Percentiles rank a stretch among this genome's conserved stretches.
Evolutionary conservation across 768 basidiomycete genomes (phyloP).

Genomic region (Aureoboletus auriporus): DNA sequence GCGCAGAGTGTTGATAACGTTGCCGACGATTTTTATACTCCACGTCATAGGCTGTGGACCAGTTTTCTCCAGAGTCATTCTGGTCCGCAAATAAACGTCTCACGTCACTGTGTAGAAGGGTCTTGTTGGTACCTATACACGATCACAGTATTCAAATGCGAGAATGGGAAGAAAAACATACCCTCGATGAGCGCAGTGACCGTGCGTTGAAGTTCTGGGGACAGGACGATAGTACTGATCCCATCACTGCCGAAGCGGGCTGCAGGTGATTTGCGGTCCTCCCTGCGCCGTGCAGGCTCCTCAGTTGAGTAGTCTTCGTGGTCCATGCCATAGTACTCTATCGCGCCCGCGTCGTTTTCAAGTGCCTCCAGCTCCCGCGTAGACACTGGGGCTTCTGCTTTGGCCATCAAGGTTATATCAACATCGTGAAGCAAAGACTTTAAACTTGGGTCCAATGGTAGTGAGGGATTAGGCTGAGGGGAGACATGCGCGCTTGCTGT

Average conservation of each 20-base stretch:
- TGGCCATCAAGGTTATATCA: conserved; percentile 54
- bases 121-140: conserved; percentile 57
- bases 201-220: conserved; percentile 63
- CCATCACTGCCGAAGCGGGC: conserved; percentile 74
- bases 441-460: conserved; percentile 65
- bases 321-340: conserved; percentile 29
- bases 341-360: conserved; percentile 33
- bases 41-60: conserved; percentile 54
- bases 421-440: conserved; percentile 60
- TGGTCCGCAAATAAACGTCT: conserved; percentile 59
- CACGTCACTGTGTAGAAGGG: conserved; percentile 62
- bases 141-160: conserved; percentile 7
- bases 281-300: conserved; percentile 24
- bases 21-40: conserved; percentile 61
- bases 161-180: conserved; percentile 26
- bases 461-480: conserved; percentile 50
- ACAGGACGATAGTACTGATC: conserved; percentile 68
- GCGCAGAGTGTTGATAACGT: conserved; percentile 51
- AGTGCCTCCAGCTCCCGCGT: conserved; percentile 57
- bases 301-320: conserved; percentile 30
- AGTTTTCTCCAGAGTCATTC: conserved; percentile 33
- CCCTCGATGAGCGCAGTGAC: conserved; percentile 68
- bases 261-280: conserved; percentile 69
- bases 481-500: conserved; percentile 24
- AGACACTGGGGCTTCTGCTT: conserved; percentile 24